phyloP scores from a whole-genome alignment of 805 yeast genomes.

The Wickerhamomyces chambardii region DNA sequence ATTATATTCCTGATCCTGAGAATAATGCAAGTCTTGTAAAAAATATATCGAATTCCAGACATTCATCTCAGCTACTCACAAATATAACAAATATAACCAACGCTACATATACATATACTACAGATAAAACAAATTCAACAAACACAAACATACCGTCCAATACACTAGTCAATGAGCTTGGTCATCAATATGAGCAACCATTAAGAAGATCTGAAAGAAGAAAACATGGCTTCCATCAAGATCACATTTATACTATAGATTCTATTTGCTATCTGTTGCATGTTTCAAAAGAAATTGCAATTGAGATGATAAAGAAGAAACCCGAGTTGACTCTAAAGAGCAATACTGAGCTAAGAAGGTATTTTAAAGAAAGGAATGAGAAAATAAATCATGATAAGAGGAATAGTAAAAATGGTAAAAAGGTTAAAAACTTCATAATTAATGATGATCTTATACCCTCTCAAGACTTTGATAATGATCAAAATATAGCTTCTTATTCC shows the following conservation, averaged over 20 bases:
- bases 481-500: no score
- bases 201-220: constrained; percentile 8
- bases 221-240: constrained; percentile 13
- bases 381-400: not conserved
- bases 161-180: no score
- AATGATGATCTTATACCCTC: not conserved
- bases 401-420: not conserved
- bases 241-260: constrained; percentile 18
- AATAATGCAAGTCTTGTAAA: no score
- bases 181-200: not conserved
- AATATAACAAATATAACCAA: no score
- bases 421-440: not conserved
- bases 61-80: no score
- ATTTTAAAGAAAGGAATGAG: constrained; percentile 2
- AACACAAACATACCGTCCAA: no score
- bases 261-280: constrained; percentile 11
- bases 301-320: constrained; percentile 11
- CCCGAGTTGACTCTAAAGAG: constrained; percentile 17
- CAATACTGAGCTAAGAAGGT: constrained; percentile 15
- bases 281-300: constrained; percentile 10
- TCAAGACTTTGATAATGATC: no score
- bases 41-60: no score
- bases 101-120: no score
- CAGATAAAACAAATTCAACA: no score
- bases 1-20: no score